Evolutionary conservation across 129 eudicot species (phyloP), one percentile per base, ranked within the genome.

Genomic region (Escallonia herrerae): DNA sequence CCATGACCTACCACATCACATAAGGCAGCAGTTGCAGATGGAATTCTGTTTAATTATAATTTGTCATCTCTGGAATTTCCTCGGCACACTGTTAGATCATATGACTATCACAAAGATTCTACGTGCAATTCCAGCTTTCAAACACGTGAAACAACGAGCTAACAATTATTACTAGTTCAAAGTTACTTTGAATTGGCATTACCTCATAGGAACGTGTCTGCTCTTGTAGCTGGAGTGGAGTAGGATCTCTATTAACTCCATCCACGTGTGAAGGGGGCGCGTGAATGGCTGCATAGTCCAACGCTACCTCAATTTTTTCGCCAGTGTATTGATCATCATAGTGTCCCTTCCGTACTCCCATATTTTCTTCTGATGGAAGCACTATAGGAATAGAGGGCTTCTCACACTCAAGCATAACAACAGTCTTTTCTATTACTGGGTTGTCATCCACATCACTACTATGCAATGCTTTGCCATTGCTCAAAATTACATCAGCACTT

Each of bases 401-500:
- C 80, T 85, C 83, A 64, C 70, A 44, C 76, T 87, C 96, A 47
- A 87, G 85, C 88, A 85, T 84, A 42, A 87, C 91, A 66, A 90
- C 87, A 72, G 74, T 79, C 83, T 91, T 91, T 56, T 85, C 98
- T 64, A 91, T 76, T 8, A 87, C 74, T 42, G 87, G 81, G 72
- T 65, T 87, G 44, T 82, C 87, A 74, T 78, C 86, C 58, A 64
- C 68, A 65, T 84, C 82, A 68, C 52, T 57, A 58, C 65, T 60
- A 33, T 61, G 53, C 40, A 74, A 45, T 15, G 56, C 4, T 63
- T 73, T 65, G 14, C 74, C 69, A 65, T 41, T 64, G 43, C 50
- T 66, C 43, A 22, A 67, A 48, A 49, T 67, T 63, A 73, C n/a
- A 60, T 74, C 66, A 72, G 69, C 66, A 75, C 40, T 52, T 68